A percentile compares a stretch with the other conserved stretches of the same genome.
phyloP scores from a whole-genome alignment of 176 grass and related monocot genomes.

The Rhipidocladum racemiflorum region DNA sequence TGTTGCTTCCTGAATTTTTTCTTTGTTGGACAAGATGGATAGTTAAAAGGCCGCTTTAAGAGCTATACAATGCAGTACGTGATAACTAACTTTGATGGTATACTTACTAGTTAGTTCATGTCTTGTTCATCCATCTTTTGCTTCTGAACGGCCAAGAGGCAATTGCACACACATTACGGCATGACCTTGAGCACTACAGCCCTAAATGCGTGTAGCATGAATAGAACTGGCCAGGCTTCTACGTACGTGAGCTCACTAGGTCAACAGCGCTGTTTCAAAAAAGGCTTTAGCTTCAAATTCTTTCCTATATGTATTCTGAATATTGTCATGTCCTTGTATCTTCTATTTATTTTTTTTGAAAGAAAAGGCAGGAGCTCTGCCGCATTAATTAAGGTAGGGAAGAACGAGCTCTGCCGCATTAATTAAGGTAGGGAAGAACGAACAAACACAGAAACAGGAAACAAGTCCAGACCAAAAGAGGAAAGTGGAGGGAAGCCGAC shows the following conservation, averaged over 20 bases:
- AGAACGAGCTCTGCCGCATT: too few species aligned
- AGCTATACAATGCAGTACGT: background rate
- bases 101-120: background rate
- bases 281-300: background rate
- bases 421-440: too few species aligned
- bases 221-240: background rate
- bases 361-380: too few species aligned
- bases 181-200: background rate
- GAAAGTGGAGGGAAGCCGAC: too few species aligned
- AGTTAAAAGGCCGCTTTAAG: too few species aligned
- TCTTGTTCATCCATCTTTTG: constrained; percentile 8
- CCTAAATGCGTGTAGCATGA: background rate
- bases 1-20: background rate
- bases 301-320: background rate
- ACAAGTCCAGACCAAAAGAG: too few species aligned
- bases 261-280: background rate
- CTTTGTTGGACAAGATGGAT: too few species aligned
- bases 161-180: background rate
- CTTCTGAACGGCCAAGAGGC: background rate
- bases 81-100: background rate
- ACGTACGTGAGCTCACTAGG: too few species aligned
- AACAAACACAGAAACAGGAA: too few species aligned
- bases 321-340: background rate
- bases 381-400: too few species aligned
- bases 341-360: too few species aligned